phyloP scores from a whole-genome alignment of 768 basidiomycete species.

The Glaciozyma martinii region DNA sequence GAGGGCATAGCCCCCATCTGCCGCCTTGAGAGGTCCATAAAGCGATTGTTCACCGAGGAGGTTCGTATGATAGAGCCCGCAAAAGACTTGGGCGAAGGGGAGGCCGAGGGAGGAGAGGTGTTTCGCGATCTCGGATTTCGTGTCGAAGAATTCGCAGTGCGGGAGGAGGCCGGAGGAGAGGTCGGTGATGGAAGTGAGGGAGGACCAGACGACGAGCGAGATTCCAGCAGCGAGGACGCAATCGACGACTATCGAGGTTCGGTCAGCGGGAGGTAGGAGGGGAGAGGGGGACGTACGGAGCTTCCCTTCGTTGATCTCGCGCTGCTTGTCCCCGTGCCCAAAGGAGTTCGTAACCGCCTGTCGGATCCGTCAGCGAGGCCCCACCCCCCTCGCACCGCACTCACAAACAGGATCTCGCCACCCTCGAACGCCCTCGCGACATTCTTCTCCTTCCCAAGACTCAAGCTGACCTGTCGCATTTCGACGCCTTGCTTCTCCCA shows the following conservation, averaged over 20 bases:
- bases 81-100: background rate
- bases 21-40: background rate
- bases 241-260: constrained; percentile 12
- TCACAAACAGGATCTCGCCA: constrained; percentile 12
- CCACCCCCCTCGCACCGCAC: background rate
- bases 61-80: background rate
- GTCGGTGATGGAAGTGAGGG: background rate
- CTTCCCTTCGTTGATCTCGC: constrained; percentile 30
- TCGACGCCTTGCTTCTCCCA: background rate
- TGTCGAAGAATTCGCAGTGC: constrained; percentile 11
- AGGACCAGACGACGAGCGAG: constrained; percentile 26
- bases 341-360: constrained; percentile 26
- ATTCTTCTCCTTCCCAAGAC: background rate
- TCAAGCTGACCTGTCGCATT: background rate
- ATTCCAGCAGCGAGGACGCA: constrained; percentile 19
- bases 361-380: no score
- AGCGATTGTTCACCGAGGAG: background rate
- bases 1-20: background rate
- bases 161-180: constrained; percentile 5
- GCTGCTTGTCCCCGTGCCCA: constrained; percentile 17
- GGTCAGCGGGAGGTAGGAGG: background rate
- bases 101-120: background rate
- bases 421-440: constrained; percentile 11
- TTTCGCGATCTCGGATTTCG: background rate
- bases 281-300: background rate